phyloP scores from a whole-genome alignment of 345 rosid genomes.

The thale cress (Arabidopsis thaliana) region TAIR10.1 NC_003070.9:26169001-26169500 shows the following conservation, averaged over 20 bases:
- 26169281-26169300: background rate
- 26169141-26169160: slow-evolving; percentile 65
- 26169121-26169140: slow-evolving; percentile 75
- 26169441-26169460: too few species aligned
- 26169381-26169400: background rate
- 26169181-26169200: background rate
- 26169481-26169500: too few species aligned
- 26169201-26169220: slow-evolving; percentile 20
- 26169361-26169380: background rate
- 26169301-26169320: slow-evolving; percentile 9
- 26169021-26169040: slow-evolving; percentile 22
- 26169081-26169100: slow-evolving; percentile 45
- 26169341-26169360: slow-evolving; percentile 10
- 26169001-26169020: slow-evolving; percentile 3
- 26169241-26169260: slow-evolving; percentile 24
- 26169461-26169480: too few species aligned
- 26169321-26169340: background rate
- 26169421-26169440: too few species aligned
- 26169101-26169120: slow-evolving; percentile 52
- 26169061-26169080: slow-evolving; percentile 63
- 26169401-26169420: too few species aligned
- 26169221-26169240: slow-evolving; percentile 21
- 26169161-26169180: slow-evolving; percentile 42
- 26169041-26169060: slow-evolving; percentile 35
- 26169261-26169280: background rate